Percentiles rank a stretch among this genome's conserved stretches.
Conservation (phyloP, 208 protist genomes). For the Trypanosoma brucei region DNA sequence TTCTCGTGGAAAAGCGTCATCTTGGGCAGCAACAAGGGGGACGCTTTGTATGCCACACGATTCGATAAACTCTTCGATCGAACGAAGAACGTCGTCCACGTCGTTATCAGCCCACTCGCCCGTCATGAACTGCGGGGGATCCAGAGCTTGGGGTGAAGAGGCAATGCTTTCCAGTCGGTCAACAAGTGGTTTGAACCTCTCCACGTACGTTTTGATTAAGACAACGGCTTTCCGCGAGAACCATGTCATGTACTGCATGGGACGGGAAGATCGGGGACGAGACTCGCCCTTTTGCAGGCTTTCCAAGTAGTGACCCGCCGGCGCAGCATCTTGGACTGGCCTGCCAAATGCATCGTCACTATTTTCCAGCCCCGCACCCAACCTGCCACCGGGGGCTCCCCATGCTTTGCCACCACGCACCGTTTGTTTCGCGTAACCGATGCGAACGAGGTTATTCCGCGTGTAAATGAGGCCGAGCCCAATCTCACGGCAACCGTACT, state of each 20-base stretch:
- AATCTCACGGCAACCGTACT: conserved; percentile 83
- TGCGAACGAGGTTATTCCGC: conserved; percentile 52
- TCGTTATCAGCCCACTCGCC: conserved; percentile 56
- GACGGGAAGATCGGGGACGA: conserved; percentile 37
- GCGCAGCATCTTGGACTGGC: conserved; percentile 57
- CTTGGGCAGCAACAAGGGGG: conserved; percentile 67
- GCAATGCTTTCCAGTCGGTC: conserved; percentile 51
- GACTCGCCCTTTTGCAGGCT: conserved; percentile 62
- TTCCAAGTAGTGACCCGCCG: conserved; percentile 63
- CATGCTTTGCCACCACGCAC: conserved; percentile 62
- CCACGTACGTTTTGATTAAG: conserved; percentile 58
- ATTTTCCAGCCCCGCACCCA: not conserved
- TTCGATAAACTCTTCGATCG: conserved; percentile 67
- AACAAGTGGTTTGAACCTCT: conserved; percentile 64
- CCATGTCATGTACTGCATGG: conserved; percentile 58
- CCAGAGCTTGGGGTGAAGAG: conserved; percentile 45
- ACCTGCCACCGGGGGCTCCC: conserved; percentile 37
- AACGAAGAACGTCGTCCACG: conserved; percentile 58
- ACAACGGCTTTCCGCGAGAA: conserved; percentile 67
- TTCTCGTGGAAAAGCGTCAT: conserved; percentile 62
- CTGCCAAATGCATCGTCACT: conserved; percentile 64
- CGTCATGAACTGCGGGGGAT: conserved; percentile 71
- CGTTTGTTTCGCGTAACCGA: conserved; percentile 82
- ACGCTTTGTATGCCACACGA: conserved; percentile 47
- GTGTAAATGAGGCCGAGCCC: conserved; percentile 80